Base-by-base conservation (phyloP, 176 grass and related monocot genomes). In the Aechmea fasciata region DNA sequence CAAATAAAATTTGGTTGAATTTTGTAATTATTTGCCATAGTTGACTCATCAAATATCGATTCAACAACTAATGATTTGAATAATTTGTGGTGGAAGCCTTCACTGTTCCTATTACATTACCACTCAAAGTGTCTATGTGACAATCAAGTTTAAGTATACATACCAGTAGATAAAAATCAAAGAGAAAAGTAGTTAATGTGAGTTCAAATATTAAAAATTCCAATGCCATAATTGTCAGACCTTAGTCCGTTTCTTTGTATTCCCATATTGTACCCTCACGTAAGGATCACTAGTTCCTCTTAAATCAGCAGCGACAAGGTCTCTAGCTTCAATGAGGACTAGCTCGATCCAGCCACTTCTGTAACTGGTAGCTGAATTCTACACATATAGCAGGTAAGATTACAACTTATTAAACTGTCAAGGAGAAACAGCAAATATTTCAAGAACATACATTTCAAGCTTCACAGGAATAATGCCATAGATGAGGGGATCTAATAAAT, bases 231-330 rank as follows among this genome's bases (percentile, higher is more conserved):
- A 47, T 67, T 57, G 18, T 25, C 68, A 12, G 48, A 90, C 95
- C 87, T 99, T 99, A 11, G 95, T 99, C 69, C 82, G 87, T 78
- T 86, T 93, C 80, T 90, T 99, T 3, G 74, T 86, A 52, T 84
- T 99, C 71, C 95, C 95, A 73, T 93, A 93, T 18, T 90, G 87
- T 47, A 90, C 82, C 83, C 87, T 87, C 26, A 99, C 87, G 78
- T 83, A 99, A 48, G 95, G 95, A 82, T 99, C 90, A 67, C 95
- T 99, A 26, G 95, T 99, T 66, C 95, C 95, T 73, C 95, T 85
- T 69, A 93, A 80, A 99, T 99, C 95, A 11, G 95, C 95, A 61
- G 86, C 90, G 82, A 93, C 66, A 71, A 99, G 87, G 80, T 99
- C 95, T 49, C 71, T 90, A 51, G 87, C 95, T 84, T 93, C 90